Conservation (phyloP, 2,329 filamentous ascomycete genomes). For the Daldinia eschscholtzii region DNA sequence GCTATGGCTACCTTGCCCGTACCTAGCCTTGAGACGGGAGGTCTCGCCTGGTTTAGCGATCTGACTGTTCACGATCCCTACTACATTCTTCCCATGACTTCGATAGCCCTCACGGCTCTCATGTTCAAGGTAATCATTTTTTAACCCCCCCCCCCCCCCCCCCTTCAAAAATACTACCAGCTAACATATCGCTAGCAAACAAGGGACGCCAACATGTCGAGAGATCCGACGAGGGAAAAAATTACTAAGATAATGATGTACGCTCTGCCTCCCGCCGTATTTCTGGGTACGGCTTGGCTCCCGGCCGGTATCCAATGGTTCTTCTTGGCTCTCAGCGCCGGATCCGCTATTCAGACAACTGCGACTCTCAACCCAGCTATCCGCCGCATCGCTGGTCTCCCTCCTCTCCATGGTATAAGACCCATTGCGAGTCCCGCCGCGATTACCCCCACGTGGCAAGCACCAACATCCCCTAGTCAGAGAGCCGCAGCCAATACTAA, state of each 20-base stretch:
- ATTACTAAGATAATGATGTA: conserved; percentile 60
- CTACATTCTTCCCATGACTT: conserved; percentile 76
- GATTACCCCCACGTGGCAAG: conserved; percentile 50
- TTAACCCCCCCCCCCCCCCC: too few relatives aligned
- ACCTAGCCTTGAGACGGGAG: conserved; percentile 78
- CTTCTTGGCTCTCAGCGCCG: conserved; percentile 57
- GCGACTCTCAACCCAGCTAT: conserved; percentile 57
- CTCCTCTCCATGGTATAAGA: conserved; percentile 48
- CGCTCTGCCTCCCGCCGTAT: conserved; percentile 59
- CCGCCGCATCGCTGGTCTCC: conserved; percentile 57
- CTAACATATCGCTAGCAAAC: conserved; percentile 40
- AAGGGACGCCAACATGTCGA: conserved; percentile 44
- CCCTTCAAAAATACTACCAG: conserved; percentile 6
- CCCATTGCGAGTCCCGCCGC: neutral
- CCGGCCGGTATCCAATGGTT: conserved; percentile 64
- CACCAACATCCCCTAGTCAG: conserved; percentile 45
- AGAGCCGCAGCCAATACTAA: neutral
- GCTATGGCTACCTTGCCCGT: conserved; percentile 84
- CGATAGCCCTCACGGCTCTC: conserved; percentile 67
- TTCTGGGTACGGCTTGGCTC: conserved; percentile 62
- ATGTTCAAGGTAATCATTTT: conserved; percentile 68
- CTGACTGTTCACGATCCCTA: conserved; percentile 82
- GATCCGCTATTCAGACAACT: conserved; percentile 53
- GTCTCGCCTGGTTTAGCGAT: conserved; percentile 83
- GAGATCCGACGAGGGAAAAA: conserved; percentile 51